Conservation (phyloP, 2,329 filamentous ascomycete genomes). For the Geosmithia flava region DNA sequence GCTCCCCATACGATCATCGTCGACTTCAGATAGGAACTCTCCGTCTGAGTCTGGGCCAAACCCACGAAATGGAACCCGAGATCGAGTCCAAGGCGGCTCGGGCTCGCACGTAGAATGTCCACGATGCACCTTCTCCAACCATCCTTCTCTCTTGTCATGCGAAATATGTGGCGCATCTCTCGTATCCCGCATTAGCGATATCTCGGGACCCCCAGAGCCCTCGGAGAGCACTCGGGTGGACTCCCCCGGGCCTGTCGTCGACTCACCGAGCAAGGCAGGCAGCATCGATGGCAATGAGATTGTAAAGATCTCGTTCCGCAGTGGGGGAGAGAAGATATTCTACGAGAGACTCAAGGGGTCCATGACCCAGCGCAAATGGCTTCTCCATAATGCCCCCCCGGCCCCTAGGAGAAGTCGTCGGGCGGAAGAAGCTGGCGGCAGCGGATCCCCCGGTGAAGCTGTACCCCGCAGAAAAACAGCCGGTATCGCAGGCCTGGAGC, state of each 20-base stretch:
- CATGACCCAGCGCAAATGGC: conserved; percentile 89
- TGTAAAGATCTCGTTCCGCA: conserved; percentile 85
- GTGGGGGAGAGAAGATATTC: conserved; percentile 81
- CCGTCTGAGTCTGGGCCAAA: neutral
- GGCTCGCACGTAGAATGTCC: conserved; percentile 53
- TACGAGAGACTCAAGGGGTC: conserved; percentile 79
- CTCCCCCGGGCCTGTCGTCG: conserved; percentile 65
- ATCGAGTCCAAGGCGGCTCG: conserved; percentile 3
- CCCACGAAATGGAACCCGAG: conserved; percentile 1
- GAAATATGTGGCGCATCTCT: conserved; percentile 84
- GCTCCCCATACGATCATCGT: conserved; percentile 10
- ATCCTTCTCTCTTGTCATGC: conserved; percentile 73
- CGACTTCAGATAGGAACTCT: conserved; percentile 2
- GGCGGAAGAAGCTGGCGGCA: conserved; percentile 20
- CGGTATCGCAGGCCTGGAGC: conserved; percentile 86
- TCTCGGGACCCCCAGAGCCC: conserved; percentile 22
- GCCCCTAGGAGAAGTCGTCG: conserved; percentile 51
- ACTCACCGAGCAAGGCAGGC: conserved; percentile 11
- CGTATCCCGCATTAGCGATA: conserved; percentile 35
- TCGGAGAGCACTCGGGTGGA: conserved; percentile 38
- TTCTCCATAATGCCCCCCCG: conserved; percentile 79
- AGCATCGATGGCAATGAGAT: conserved; percentile 52
- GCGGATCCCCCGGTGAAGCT: conserved; percentile 9
- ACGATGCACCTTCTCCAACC: conserved; percentile 87
- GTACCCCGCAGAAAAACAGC: conserved; percentile 45